Conservation (phyloP, 176 grass and related monocot genomes). For the Phyllostachys edulis region DNA sequence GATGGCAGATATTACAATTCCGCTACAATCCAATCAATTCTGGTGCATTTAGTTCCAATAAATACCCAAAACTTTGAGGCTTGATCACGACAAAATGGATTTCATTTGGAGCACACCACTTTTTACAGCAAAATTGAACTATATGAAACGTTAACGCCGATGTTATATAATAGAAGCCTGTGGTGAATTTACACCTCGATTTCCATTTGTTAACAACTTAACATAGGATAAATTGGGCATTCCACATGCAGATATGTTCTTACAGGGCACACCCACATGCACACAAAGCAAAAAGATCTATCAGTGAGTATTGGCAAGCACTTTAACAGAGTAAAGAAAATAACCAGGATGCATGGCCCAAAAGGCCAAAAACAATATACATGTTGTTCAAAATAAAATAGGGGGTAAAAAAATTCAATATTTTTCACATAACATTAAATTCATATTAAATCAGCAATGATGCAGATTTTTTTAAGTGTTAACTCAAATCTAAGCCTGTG, state of each 20-base stretch:
- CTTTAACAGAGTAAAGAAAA: not conserved
- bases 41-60: not conserved
- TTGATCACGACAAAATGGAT: not conserved
- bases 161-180: not conserved
- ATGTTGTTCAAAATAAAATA: not conserved
- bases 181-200: not conserved
- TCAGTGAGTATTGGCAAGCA: not conserved
- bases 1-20: not conserved
- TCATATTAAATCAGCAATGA: constrained; percentile 4
- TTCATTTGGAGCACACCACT: not conserved
- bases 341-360: not conserved
- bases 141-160: not conserved
- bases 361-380: not conserved
- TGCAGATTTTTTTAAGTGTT: not conserved
- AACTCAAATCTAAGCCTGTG: not conserved
- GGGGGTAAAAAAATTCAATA: not conserved
- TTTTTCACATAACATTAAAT: not conserved
- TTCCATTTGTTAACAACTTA: not conserved
- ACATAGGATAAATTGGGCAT: not conserved
- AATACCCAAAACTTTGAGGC: not conserved
- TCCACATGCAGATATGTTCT: not conserved
- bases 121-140: not conserved
- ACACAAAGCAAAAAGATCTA: not conserved
- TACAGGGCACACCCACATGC: not conserved
- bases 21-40: not conserved